Evolutionary conservation across 495 filamentous ascomycete genomes (phyloP).

Genomic region (Thozetella sp.): DNA sequence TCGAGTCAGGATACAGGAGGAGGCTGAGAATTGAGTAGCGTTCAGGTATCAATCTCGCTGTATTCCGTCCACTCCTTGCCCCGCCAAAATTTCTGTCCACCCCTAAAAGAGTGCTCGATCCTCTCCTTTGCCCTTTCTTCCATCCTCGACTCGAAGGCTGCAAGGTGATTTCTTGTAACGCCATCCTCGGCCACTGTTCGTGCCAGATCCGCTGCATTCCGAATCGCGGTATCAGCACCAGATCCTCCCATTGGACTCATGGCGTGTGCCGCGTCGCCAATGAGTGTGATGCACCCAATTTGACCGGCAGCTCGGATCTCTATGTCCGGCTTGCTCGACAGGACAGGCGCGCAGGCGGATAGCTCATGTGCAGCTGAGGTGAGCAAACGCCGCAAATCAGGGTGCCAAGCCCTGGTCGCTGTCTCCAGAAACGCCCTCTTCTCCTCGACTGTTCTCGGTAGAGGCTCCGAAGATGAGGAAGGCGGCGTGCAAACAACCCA

Average conservation of each 20-base stretch:
- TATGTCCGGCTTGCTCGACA: constrained; percentile 40
- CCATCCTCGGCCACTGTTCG: constrained; percentile 18
- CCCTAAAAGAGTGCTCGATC: constrained; percentile 24
- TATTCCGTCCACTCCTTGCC: constrained; percentile 27
- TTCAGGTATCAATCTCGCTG: constrained; percentile 15
- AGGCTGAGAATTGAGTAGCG: no score
- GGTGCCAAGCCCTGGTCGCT: constrained; percentile 23
- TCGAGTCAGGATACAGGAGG: no score
- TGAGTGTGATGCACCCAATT: constrained; percentile 16
- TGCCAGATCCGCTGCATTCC: constrained; percentile 25
- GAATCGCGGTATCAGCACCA: constrained; percentile 25
- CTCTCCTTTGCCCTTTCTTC: constrained; percentile 18
- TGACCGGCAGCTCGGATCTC: constrained; percentile 13
- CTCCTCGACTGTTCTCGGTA: constrained; percentile 23
- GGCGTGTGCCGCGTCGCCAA: constrained; percentile 3
- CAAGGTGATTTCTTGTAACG: constrained; percentile 11
- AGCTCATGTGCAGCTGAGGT: constrained; percentile 31
- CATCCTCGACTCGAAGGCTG: constrained; percentile 26
- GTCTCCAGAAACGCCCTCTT: constrained; percentile 15
- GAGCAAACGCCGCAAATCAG: constrained; percentile 33
- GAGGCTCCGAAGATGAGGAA: constrained; percentile 9
- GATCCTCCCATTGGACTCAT: constrained; percentile 29
- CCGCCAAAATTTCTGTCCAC: constrained; percentile 24
- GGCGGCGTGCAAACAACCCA: constrained; percentile 17
- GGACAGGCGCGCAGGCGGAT: constrained; percentile 30